These are phyloP conservation scores for Stereum hirsutum DNA, from an alignment of 1,284 basidiomycete species.

Conservation along the genomic window DNA sequence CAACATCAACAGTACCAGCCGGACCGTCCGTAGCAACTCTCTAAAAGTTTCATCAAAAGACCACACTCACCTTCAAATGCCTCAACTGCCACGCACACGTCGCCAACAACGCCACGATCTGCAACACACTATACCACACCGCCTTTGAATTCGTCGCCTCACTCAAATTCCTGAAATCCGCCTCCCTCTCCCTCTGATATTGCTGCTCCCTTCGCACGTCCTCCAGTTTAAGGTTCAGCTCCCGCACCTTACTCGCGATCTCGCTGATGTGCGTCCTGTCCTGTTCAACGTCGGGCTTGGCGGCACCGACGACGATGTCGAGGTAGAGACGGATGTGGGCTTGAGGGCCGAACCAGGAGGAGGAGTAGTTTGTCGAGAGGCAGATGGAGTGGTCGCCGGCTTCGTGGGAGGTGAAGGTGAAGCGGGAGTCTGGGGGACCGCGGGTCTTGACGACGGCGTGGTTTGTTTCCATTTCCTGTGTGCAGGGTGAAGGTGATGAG, in stretches of 20 bases:
- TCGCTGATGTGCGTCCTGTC: slow-evolving; percentile 86
- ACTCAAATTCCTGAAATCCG: slow-evolving; percentile 84
- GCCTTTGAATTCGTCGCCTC: slow-evolving; percentile 86
- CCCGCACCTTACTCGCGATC: slow-evolving; percentile 79
- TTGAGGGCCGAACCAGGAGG: slow-evolving; percentile 70
- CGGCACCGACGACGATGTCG: slow-evolving; percentile 85
- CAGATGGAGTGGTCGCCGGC: slow-evolving; percentile 97
- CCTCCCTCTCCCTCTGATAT: slow-evolving; percentile 94
- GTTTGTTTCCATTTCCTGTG: slow-evolving; percentile 69
- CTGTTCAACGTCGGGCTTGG: slow-evolving; percentile 75
- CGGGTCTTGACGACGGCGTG: slow-evolving; percentile 81
- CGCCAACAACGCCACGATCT: slow-evolving; percentile 77
- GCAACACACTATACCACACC: slow-evolving; percentile 87
- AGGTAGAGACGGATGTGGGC: slow-evolving; percentile 93
- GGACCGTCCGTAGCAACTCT: background rate
- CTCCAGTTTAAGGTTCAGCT: slow-evolving; percentile 88
- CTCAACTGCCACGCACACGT: slow-evolving; percentile 92
- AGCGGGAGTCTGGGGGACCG: slow-evolving; percentile 84
- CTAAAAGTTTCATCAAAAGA: slow-evolving; percentile 1
- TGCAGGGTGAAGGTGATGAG: background rate
- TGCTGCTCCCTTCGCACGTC: slow-evolving; percentile 95
- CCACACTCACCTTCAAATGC: slow-evolving; percentile 71
- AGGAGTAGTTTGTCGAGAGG: slow-evolving; percentile 79
- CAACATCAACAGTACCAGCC: slow-evolving; percentile 10
- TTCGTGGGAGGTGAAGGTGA: slow-evolving; percentile 97